Base-by-base conservation (phyloP, 2,329 filamentous ascomycete genomes). In the Arthrobotrys sinensis region DNA sequence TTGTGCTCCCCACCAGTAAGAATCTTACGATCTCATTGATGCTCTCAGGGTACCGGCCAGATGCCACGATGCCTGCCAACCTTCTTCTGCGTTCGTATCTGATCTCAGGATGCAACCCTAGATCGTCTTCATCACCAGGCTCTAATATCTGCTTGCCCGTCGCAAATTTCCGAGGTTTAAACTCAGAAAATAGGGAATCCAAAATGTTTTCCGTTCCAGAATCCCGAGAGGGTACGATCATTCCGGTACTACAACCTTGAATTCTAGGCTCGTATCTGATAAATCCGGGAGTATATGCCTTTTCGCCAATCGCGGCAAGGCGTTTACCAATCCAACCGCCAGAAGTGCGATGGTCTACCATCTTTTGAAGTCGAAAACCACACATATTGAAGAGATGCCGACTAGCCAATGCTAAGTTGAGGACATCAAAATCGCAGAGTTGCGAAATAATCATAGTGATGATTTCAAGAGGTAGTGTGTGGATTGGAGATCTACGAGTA, bases 301-400 rank as follows among this genome's bases (percentile, higher is more conserved):
- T 57, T 19, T 57, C 55, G 4, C 64, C 72, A 1, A 68, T 16
- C 4, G 52, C 55, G 3, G 55, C 57, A 12, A 76, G 48, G n/a
- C 57, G 38, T 36, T 65, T 76, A 24, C 72, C 72, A 7, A 53
- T 50, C 72, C 57, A 76, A n/a, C 48, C 48, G 14, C 72, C 72
- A 5, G 72, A 45, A 3, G 64, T 76, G 1, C 72, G 46, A 12
- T 69, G 43, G 21, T 50, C n/a, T 1, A 76, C 3, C 8, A 70
- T 64, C 4, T 52, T 32, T 19, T 68, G 24, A 34, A 76, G 24
- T 2, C 66, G 72, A 19, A 45, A 65, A 0, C n/a, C 19, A 7
- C 43, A 50, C 19, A 46, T 28, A 12, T 64, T 36, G 48, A 70
- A 65, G 14, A 76, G 14, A 12, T 70, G 60, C 12, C 24, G 36